These are phyloP conservation scores for Saturnispora sekii DNA, from an alignment of 805 yeast genomes.

Conservation along the genomic window DNA sequence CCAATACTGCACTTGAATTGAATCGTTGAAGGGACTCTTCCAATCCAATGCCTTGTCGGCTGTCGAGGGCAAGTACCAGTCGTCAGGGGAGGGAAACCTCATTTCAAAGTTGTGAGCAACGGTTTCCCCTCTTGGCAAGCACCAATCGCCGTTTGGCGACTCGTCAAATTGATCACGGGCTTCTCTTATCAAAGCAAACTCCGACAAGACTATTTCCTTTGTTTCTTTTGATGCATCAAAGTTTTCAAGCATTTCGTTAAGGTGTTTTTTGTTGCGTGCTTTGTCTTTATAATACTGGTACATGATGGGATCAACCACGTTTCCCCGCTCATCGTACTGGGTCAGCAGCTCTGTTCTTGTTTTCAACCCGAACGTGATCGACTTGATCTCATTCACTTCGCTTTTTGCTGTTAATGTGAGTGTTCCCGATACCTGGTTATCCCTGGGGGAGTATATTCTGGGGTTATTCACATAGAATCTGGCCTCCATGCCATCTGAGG, in stretches of 20 bases:
- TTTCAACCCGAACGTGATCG: not conserved
- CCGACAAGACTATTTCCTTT: no score
- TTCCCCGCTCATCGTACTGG: not conserved
- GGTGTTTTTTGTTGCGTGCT: no score
- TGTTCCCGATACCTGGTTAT: not conserved
- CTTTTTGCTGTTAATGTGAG: not conserved
- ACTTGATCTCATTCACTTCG: not conserved
- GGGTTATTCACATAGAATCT: not conserved
- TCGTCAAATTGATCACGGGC: not conserved
- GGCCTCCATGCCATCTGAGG: not conserved
- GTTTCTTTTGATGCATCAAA: no score
- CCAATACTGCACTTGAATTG: not conserved
- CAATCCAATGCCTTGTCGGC: no score
- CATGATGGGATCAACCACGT: not conserved
- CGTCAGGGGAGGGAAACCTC: constrained; percentile 2
- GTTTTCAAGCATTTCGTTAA: no score
- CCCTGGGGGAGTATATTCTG: not conserved
- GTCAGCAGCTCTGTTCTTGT: not conserved
- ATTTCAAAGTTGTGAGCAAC: not conserved
- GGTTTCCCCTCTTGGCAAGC: constrained; percentile 1
- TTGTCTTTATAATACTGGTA: not conserved
- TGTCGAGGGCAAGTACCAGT: constrained; percentile 2
- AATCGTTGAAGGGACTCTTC: not conserved
- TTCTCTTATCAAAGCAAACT: no score
- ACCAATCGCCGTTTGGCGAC: not conserved